Conservation (phyloP, 345 rosid genomes). For the Linum lewisii region DNA sequence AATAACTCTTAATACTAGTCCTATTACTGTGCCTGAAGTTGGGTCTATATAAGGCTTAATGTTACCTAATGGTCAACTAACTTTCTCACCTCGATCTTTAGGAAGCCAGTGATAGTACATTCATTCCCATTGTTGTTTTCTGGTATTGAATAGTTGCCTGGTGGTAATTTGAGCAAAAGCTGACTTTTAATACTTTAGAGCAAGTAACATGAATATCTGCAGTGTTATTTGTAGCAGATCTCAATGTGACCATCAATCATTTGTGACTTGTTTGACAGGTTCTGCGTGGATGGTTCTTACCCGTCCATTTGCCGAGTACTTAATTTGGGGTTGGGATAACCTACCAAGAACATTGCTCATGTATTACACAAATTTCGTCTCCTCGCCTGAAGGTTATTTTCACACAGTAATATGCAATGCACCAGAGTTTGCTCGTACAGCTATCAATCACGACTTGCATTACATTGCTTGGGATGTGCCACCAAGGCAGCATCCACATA, state of each 20-base stretch:
- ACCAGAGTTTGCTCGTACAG: conserved; percentile 61
- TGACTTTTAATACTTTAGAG: not conserved
- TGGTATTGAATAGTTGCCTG: too few species aligned
- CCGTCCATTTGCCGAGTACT: conserved; percentile 73
- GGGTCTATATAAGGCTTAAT: not conserved
- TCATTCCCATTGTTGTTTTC: too few species aligned
- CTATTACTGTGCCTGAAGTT: not conserved
- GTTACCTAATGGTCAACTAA: not conserved
- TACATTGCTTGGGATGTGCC: conserved; percentile 94
- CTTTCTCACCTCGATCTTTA: too few species aligned
- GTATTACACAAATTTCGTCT: conserved; percentile 90
- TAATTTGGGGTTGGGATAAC: conserved; percentile 99
- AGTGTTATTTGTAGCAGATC: not conserved
- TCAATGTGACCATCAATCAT: not conserved
- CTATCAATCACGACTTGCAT: conserved; percentile 85
- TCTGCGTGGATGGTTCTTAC: conserved; percentile 98
- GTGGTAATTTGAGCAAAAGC: not conserved
- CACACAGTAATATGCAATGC: conserved; percentile 92
- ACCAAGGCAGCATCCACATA: conserved; percentile 86
- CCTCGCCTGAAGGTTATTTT: conserved; percentile 96
- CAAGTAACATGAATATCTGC: not conserved
- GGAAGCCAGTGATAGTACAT: too few species aligned
- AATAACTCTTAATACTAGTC: not conserved
- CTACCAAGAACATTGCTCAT: conserved; percentile 84
- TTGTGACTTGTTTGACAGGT: conserved; percentile 35